A percentile compares a stretch with the other conserved stretches of the same genome.
Conservation (phyloP, 495 filamentous ascomycete genomes). For the Articulospora tetracladia region DNA sequence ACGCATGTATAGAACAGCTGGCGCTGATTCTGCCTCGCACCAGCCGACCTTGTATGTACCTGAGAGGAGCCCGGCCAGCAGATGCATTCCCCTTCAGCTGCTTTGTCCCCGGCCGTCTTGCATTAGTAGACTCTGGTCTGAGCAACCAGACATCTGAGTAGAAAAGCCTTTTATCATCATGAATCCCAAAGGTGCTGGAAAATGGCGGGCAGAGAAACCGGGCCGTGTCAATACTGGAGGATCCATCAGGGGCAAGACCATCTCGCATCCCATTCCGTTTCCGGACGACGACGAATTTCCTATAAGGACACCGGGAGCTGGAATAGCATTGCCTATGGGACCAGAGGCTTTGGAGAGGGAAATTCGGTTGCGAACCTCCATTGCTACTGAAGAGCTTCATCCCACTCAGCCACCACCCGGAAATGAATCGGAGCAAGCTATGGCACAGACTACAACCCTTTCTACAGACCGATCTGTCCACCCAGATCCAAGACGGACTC, state of each 20-base stretch:
- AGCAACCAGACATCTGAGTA: background rate
- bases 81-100: constrained; percentile 6
- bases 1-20: constrained; percentile 14
- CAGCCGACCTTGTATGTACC: background rate
- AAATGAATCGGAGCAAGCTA: constrained; percentile 2
- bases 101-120: background rate
- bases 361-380: constrained; percentile 6
- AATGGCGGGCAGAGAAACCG: constrained; percentile 16
- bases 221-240: constrained; percentile 16
- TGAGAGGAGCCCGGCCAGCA: constrained; percentile 8
- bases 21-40: constrained; percentile 5
- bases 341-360: constrained; percentile 13
- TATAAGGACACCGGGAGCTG: constrained; percentile 33
- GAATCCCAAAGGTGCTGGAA: constrained; percentile 15
- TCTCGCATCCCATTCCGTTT: constrained; percentile 40
- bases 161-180: constrained; percentile 7
- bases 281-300: constrained; percentile 43
- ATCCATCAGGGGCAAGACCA: constrained; percentile 42
- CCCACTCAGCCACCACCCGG: background rate
- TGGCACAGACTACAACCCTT: background rate
- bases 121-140: background rate
- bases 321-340: constrained; percentile 28
- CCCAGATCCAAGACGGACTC: constrained; percentile 3
- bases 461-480: constrained; percentile 4
- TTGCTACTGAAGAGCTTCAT: constrained; percentile 5